Conservation (phyloP, 768 basidiomycete species). For the Trametes gibbosa region DNA sequence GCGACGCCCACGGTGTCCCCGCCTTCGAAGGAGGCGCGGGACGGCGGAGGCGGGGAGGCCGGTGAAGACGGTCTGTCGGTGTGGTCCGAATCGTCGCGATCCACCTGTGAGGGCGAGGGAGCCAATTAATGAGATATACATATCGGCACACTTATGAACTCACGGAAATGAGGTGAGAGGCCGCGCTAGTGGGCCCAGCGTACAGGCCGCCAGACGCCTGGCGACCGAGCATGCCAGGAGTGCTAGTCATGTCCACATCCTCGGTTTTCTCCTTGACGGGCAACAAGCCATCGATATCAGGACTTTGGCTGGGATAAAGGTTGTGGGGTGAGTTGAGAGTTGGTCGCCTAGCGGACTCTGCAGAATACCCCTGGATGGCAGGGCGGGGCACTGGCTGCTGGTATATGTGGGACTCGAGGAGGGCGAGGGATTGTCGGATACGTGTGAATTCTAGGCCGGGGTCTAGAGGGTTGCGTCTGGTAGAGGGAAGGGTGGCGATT, state of each 20-base stretch:
- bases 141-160: conserved; percentile 25
- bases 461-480: conserved; percentile 44
- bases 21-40: conserved; percentile 35
- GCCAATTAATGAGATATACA: conserved; percentile 21
- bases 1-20: conserved; percentile 35
- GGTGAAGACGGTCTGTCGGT: conserved; percentile 12
- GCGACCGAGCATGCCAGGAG: conserved; percentile 66
- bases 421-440: conserved; percentile 64
- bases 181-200: conserved; percentile 75
- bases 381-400: conserved; percentile 28
- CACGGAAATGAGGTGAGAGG: conserved; percentile 66
- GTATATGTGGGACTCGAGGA: conserved; percentile 60
- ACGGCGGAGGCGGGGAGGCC: conserved; percentile 16
- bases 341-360: conserved; percentile 29
- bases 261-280: conserved; percentile 34
- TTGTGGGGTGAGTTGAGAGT: not conserved
- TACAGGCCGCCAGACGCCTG: conserved; percentile 69
- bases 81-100: conserved; percentile 24
- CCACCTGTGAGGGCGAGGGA: conserved; percentile 1
- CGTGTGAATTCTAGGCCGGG: conserved; percentile 65
- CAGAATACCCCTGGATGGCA: conserved; percentile 21
- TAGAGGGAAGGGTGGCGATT: conserved; percentile 11
- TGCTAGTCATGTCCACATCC: conserved; percentile 27
- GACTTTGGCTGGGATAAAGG: conserved; percentile 48
- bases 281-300: conserved; percentile 43